Evolutionary conservation across 1,284 basidiomycete species (phyloP), one percentile per base, ranked within the genome.

Genomic region (Pyrrhoderma noxium): DNA sequence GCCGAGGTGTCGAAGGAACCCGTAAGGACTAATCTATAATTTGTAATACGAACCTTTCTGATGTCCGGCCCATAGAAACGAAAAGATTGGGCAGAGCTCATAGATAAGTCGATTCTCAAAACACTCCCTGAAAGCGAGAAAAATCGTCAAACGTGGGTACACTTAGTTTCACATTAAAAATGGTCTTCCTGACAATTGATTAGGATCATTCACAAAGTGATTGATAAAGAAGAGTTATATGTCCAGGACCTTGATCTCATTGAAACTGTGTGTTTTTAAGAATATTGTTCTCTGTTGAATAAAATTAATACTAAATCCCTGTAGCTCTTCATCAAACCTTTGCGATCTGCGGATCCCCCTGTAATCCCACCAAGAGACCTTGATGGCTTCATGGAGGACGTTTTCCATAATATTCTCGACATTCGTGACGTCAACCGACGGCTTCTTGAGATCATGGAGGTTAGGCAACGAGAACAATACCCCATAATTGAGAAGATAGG

Each of bases 141-240:
- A 46, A 83, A 82, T 56, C 81, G 93, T 8, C 95, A 98, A 68
- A 86, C 79, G 79, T 86, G 36, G n/a, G 49, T 52, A 44, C n/a
- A 38, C 37, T 25, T 8, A 21, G 18, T 37, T 38, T 45, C 44
- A n/a, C 45, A 53, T 27, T 41, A 51, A 47, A 8, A 23, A 42
- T 49, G 38, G 31, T 9, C 5, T 40, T 21, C 8, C 19, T 43
- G 39, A 56, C 49, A 44, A 37, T 31, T 25, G 18, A 21, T n/a
- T 52, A 86, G 83, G n/a, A 86, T 95, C 61, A 95, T 99, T 50
- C 84, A 89, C 61, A 93, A 94, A 66, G 82, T 94, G 37, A 88
- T 99, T 57, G 80, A 79, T 61, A 88, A 91, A 57, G 95, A 99
- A 67, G 85, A 89, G 60, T 85, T 91, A 61, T 98, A 96, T 64